Conservation (phyloP, 1,284 basidiomycete genomes). For the Boletus subluridellus region DNA sequence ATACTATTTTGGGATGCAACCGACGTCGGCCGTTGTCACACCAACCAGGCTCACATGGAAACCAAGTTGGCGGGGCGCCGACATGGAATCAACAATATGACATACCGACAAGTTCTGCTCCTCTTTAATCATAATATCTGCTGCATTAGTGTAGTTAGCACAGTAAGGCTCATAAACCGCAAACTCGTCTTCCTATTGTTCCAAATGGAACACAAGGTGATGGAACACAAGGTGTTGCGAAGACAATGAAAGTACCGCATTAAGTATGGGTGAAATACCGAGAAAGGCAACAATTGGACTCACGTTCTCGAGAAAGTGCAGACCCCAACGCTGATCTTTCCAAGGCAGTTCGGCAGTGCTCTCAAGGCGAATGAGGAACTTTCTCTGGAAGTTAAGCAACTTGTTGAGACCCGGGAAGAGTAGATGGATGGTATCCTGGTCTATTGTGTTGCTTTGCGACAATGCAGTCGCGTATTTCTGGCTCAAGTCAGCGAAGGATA, state of each 20-base stretch:
- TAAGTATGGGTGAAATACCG: slow-evolving; percentile 36
- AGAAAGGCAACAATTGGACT: slow-evolving; percentile 37
- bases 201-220: slow-evolving; percentile 33
- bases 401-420: slow-evolving; percentile 96
- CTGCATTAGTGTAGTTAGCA: slow-evolving; percentile 89
- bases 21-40: slow-evolving; percentile 41
- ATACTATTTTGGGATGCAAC: slow-evolving; percentile 21
- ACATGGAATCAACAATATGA: slow-evolving; percentile 25
- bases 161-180: slow-evolving; percentile 97
- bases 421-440: slow-evolving; percentile 91
- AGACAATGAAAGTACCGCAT: slow-evolving; percentile 33
- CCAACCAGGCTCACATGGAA: slow-evolving; percentile 29
- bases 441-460: slow-evolving; percentile 78
- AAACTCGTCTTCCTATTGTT: slow-evolving; percentile 88
- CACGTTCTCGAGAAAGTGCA: slow-evolving; percentile 76
- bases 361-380: slow-evolving; percentile 93
- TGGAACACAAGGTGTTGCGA: slow-evolving; percentile 32
- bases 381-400: slow-evolving; percentile 94
- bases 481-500: slow-evolving; percentile 14
- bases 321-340: slow-evolving; percentile 89
- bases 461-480: slow-evolving; percentile 83
- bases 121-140: slow-evolving; percentile 81
- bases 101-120: slow-evolving; percentile 81
- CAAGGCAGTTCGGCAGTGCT: slow-evolving; percentile 78
- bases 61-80: slow-evolving; percentile 12